Evolutionary conservation across 768 basidiomycete genomes (phyloP).

Genomic region (Vararia minispora): DNA sequence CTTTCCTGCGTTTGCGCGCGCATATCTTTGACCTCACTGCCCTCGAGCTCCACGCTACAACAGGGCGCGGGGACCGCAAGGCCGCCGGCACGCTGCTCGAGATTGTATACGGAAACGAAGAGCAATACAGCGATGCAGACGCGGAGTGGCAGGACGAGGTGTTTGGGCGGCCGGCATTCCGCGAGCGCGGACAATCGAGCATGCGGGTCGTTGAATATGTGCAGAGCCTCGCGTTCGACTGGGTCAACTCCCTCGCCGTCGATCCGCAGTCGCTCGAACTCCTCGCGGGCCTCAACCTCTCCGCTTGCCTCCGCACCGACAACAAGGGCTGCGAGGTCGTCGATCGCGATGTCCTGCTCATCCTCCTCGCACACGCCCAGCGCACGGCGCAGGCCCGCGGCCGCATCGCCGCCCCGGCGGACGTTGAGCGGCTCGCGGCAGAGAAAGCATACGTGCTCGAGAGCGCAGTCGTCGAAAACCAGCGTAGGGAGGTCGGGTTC

Average conservation of each 20-base stretch:
- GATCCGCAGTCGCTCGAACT: conserved; percentile 51
- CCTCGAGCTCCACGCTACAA: conserved; percentile 80
- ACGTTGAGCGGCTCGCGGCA: conserved; percentile 51
- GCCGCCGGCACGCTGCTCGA: conserved; percentile 64
- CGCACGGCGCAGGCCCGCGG: conserved; percentile 59
- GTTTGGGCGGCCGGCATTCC: conserved; percentile 51
- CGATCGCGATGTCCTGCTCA: conserved; percentile 61
- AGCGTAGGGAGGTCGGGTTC: conserved; percentile 68
- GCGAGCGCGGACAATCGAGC: conserved; percentile 71
- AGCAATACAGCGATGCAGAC: conserved; percentile 30
- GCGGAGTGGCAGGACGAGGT: conserved; percentile 36
- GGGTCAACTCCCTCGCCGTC: conserved; percentile 66
- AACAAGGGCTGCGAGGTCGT: conserved; percentile 72
- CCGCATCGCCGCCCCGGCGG: conserved; percentile 45
- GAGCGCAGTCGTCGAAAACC: conserved; percentile 81
- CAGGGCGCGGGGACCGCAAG: conserved; percentile 65
- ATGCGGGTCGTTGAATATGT: conserved; percentile 82
- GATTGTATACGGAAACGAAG: conserved; percentile 68
- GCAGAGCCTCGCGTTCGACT: conserved; percentile 79
- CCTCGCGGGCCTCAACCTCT: conserved; percentile 54
- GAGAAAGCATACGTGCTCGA: conserved; percentile 74
- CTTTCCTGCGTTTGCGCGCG: conserved; percentile 76
- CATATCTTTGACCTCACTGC: conserved; percentile 80
- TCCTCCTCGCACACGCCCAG: conserved; percentile 51
- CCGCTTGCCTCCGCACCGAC: conserved; percentile 58